These are phyloP conservation scores for Zygosaccharomyces bisporus DNA, from an alignment of 805 yeast species.

Conservation along the genomic window DNA sequence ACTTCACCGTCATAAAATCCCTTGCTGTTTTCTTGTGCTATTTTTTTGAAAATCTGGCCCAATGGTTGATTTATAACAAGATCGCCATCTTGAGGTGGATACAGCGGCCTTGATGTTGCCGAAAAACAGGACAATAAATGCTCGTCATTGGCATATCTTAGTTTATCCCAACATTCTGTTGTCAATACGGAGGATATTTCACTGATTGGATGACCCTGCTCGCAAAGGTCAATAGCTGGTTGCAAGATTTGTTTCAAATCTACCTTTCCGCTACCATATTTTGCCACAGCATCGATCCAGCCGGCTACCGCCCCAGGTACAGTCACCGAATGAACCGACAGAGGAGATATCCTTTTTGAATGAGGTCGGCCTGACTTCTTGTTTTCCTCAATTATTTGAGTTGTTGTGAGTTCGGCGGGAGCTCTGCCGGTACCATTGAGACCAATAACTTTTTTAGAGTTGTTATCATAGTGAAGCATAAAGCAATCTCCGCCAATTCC, in stretches of 20 bases:
- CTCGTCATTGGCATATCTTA: conserved; percentile 12
- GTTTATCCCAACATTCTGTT: conserved; percentile 36
- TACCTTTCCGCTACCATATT: conserved; percentile 72
- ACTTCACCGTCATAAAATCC: conserved; percentile 71
- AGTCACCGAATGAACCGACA: conserved; percentile 56
- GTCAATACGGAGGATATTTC: conserved; percentile 58
- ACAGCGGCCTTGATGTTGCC: conserved; percentile 21
- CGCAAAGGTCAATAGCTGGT: conserved; percentile 69
- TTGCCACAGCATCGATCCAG: conserved; percentile 65
- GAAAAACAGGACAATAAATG: conserved; percentile 27
- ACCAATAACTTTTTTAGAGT: conserved; percentile 53
- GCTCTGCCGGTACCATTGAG: conserved; percentile 75
- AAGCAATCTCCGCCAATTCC: conserved; percentile 72
- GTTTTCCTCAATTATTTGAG: not conserved
- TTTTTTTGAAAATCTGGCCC: conserved; percentile 49
- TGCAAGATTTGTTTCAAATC: conserved; percentile 52
- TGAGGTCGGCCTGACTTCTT: conserved; percentile 39
- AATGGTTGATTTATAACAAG: conserved; percentile 48
- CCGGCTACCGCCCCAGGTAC: conserved; percentile 83
- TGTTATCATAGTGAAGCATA: conserved; percentile 52
- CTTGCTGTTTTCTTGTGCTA: conserved; percentile 46
- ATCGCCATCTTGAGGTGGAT: conserved; percentile 59
- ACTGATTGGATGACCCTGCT: conserved; percentile 61
- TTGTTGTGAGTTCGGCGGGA: conserved; percentile 36
- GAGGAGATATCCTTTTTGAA: conserved; percentile 47